These are phyloP conservation scores for Corynascus novoguineensis DNA, from an alignment of 495 filamentous ascomycete species.

Conservation along the genomic window DNA sequence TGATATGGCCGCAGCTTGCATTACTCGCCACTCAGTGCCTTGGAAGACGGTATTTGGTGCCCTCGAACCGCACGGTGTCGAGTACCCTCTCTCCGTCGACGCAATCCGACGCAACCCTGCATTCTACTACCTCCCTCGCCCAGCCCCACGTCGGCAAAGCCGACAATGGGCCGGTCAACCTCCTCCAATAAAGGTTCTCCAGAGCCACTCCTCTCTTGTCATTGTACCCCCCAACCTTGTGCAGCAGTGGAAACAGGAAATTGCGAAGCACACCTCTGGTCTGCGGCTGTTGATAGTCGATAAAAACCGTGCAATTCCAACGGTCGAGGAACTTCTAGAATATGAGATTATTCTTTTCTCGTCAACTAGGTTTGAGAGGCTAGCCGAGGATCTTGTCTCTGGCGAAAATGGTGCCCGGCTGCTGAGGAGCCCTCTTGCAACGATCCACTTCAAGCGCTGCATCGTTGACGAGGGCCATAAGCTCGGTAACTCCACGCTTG, in stretches of 20 bases:
- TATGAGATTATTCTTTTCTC: constrained; percentile 81
- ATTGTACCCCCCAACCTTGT: constrained; percentile 65
- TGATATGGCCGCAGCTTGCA: constrained; percentile 67
- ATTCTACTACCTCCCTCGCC: constrained; percentile 49
- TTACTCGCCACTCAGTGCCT: constrained; percentile 59
- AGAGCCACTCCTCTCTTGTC: constrained; percentile 65
- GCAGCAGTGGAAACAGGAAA: constrained; percentile 63
- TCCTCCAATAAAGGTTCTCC: constrained; percentile 48
- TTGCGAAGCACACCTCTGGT: constrained; percentile 61
- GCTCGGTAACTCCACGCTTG: constrained; percentile 54
- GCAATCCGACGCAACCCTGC: constrained; percentile 51
- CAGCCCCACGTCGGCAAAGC: constrained; percentile 40
- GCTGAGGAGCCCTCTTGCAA: constrained; percentile 48
- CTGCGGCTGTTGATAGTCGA: constrained; percentile 59
- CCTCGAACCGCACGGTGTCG: constrained; percentile 24
- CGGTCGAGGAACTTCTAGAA: constrained; percentile 50
- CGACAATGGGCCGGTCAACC: constrained; percentile 25
- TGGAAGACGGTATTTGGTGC: constrained; percentile 58
- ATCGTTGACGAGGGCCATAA: constrained; percentile 92
- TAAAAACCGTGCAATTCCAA: constrained; percentile 49
- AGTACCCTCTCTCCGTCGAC: constrained; percentile 47
- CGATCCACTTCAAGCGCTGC: constrained; percentile 75
- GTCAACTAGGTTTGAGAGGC: constrained; percentile 63
- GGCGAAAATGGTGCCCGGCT: constrained; percentile 2
- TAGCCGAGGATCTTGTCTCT: constrained; percentile 42